Evolutionary conservation across 2,329 filamentous ascomycete species (phyloP).

Genomic region (Penicillium sp.): DNA sequence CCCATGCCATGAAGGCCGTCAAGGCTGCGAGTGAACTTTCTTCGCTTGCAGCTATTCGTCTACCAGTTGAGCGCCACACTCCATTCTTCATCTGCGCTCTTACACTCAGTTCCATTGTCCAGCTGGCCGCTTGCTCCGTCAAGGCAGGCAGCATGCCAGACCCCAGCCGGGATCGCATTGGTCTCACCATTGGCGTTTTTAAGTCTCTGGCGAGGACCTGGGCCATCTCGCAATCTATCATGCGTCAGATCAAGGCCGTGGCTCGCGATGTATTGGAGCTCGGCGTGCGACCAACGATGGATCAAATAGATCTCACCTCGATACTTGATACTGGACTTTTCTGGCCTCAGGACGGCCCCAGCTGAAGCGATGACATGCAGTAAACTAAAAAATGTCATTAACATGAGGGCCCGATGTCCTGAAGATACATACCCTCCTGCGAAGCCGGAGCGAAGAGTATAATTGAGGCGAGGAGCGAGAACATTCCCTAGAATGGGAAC

Average conservation of each 20-base stretch:
- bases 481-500: background rate
- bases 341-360: slow-evolving; percentile 32
- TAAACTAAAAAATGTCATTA: background rate
- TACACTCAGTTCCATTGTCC: slow-evolving; percentile 75
- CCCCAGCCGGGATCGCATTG: slow-evolving; percentile 65
- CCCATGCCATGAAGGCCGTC: slow-evolving; percentile 77
- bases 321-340: slow-evolving; percentile 37
- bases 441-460: background rate
- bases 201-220: slow-evolving; percentile 68
- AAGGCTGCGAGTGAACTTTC: slow-evolving; percentile 76
- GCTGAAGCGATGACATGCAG: slow-evolving; percentile 11
- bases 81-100: slow-evolving; percentile 83
- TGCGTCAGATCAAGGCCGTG: slow-evolving; percentile 72
- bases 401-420: background rate
- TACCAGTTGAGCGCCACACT: slow-evolving; percentile 68
- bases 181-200: slow-evolving; percentile 74
- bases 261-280: slow-evolving; percentile 68
- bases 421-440: background rate
- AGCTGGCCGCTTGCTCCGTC: slow-evolving; percentile 73
- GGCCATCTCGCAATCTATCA: slow-evolving; percentile 68
- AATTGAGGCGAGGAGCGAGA: background rate
- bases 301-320: slow-evolving; percentile 35
- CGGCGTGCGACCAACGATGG: slow-evolving; percentile 38
- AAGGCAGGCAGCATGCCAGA: slow-evolving; percentile 59
- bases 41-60: slow-evolving; percentile 62